Evolutionary conservation across 345 rosid species (phyloP), one percentile per base, ranked within the genome.

Genomic region (Ceriops zippeliana): DNA sequence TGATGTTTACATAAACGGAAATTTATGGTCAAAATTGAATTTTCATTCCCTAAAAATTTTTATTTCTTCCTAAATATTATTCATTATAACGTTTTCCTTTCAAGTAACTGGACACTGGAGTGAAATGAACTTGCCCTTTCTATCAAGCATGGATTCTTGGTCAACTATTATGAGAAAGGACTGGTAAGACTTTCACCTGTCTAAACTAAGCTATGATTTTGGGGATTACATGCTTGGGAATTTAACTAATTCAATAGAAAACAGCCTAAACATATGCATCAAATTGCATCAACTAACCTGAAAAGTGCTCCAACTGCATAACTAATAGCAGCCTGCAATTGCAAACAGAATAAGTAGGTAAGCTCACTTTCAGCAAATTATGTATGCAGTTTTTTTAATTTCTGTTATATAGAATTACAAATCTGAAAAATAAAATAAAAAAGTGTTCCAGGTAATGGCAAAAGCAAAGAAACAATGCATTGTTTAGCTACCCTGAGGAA

Each of bases 261-360:
- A 61, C 30, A 64, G 21, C 17, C 7, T 42, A n/a, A 46, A 21
- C 5, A 34, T 17, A 31, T 19, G 37, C 22, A 3, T 11, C 26
- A 57, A 38, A n/a, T 62, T 21, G 15, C 32, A 70, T 67, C 62
- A 58, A 78, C 84, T 68, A 72, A 91, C 98, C 98, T 86, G 91
- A 86, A 87, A 78, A 85, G 71, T 58, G 87, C 96, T 62, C 98
- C 97, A 37, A 91, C 75, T 0, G 86, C 90, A 83, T 93, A 93
- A 73, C 97, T 93, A 51, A 85, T 65, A 57, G 96, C 96, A 70
- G 89, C 98, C 97, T 91, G 88, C 60, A 69, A 57, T 68, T 69
- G 63, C 7, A 69, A 42, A 15, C 16, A 42, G 49, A 42, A 69
- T 28, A 58, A 74, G 64, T 28, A 26, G 52, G 72, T 70, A 59